Conservation (phyloP, 352 stramenopile genomes). For the Pythium biforme region DNA sequence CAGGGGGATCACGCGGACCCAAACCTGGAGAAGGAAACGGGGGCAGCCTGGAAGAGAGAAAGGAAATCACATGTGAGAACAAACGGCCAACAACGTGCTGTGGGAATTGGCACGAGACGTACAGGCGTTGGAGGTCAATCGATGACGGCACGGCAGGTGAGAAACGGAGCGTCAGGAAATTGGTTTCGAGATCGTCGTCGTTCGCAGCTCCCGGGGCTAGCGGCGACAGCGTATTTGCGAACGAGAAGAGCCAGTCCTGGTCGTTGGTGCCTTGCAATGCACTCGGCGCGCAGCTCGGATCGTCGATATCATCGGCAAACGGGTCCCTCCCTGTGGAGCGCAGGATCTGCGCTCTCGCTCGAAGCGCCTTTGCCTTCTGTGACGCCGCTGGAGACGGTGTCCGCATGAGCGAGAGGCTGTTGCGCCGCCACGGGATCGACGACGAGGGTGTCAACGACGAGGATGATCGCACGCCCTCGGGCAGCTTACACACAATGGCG, state of each 20-base stretch:
- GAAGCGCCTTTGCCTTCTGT: conserved; percentile 3
- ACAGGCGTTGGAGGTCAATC: conserved; percentile 69
- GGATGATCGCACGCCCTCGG: conserved; percentile 3
- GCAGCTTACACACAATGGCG: conserved; percentile 6
- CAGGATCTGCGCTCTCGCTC: conserved; percentile 8
- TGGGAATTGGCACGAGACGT: conserved; percentile 18
- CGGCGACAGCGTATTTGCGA: conserved; percentile 74
- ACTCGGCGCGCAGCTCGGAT: conserved; percentile 31
- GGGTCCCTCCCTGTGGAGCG: conserved; percentile 8
- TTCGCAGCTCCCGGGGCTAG: conserved; percentile 31
- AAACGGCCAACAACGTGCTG: not conserved
- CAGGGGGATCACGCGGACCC: not conserved
- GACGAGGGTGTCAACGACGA: conserved; percentile 17
- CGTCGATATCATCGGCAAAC: conserved; percentile 19
- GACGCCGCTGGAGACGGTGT: conserved; percentile 24
- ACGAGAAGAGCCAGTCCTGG: conserved; percentile 80
- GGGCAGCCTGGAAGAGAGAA: conserved; percentile 41
- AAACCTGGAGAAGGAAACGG: conserved; percentile 48
- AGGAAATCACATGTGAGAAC: not conserved
- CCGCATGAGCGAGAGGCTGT: conserved; percentile 28
- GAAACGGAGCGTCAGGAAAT: conserved; percentile 54
- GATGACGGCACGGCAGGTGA: conserved; percentile 57
- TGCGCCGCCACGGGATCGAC: conserved; percentile 15
- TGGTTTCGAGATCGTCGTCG: conserved; percentile 60
- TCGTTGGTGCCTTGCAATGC: conserved; percentile 34